Evolutionary conservation across 2,329 filamentous ascomycete genomes (phyloP), one percentile per base, ranked within the genome.

Genomic region (Neopestalotiopsis sp.): DNA sequence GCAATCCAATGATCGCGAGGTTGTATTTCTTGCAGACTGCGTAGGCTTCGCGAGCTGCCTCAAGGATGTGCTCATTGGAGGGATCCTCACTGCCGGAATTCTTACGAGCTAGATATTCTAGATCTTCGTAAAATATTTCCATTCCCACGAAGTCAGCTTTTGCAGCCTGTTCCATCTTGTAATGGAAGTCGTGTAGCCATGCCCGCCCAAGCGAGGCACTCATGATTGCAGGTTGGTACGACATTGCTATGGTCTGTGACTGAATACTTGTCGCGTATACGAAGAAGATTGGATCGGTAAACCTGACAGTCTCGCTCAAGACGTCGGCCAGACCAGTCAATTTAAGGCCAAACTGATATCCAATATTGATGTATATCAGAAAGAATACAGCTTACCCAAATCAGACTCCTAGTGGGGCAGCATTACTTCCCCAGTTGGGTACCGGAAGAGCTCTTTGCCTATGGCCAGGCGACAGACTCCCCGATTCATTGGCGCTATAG

Each of bases 111-210:
- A 92, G 75, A 74, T 90, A 88, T 69, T 88, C 82, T 4, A 95
- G 85, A 77, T 95, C 93, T 76, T 95, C 92, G 79, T 91, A 90
- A 82, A 94, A 94, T 24, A 94, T 84, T 77, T 95, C 93, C 71
- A 95, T 88, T 65, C 91, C 92, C 69, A 86, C 79, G 76, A 94
- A 89, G 24, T 90, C 90, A 73, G 92, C 62, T 34, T 53, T 45
- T 9, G 62, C 62, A 24, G 62, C 62, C 7, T 49, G 34, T 49
- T 49, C 20, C 32, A 65, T 34, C 12, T 65, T 65, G 62, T 38
- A 24, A 30, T 65, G 32, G 62, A 65, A 65, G 34, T 65, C 62
- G 42, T 65, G 62, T 34, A 65, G 17, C 62, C 38, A 45, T 10
- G 62, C 62, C 38, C 62, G 62, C 17, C 62, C 62, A 30, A 65